These are phyloP conservation scores for Prunus davidiana DNA, from an alignment of 306 rosid genomes.

Conservation along the genomic window DNA sequence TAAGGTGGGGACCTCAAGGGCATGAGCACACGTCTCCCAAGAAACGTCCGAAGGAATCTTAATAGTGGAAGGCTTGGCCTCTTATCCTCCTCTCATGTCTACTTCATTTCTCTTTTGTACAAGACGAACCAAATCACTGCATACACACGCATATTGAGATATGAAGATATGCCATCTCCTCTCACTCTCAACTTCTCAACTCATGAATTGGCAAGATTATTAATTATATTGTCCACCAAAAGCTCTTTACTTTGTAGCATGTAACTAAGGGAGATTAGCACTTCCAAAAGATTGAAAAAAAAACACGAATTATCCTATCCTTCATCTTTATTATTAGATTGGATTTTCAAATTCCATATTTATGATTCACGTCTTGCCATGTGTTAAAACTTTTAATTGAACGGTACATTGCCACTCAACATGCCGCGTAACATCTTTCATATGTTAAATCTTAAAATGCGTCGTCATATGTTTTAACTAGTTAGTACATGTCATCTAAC, in stretches of 20 bases:
- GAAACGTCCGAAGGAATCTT: constrained; percentile 53
- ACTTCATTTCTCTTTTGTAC: constrained; percentile 31
- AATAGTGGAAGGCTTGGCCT: constrained; percentile 39
- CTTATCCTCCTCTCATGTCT: constrained; percentile 60
- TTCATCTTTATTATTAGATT: too few relatives aligned
- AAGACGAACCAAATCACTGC: background rate
- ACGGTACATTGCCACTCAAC: too few relatives aligned
- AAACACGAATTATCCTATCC: background rate
- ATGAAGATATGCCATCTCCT: background rate
- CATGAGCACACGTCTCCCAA: constrained; percentile 33
- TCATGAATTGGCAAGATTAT: background rate
- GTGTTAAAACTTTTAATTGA: too few relatives aligned
- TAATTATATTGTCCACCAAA: background rate
- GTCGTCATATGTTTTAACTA: too few relatives aligned
- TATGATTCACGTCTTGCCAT: too few relatives aligned
- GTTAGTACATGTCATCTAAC: too few relatives aligned
- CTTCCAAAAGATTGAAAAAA: background rate
- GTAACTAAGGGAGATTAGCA: background rate
- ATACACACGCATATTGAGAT: background rate
- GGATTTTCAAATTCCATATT: too few relatives aligned
- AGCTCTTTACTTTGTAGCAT: background rate
- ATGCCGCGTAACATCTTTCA: too few relatives aligned
- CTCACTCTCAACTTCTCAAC: background rate
- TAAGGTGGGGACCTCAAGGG: constrained; percentile 22
- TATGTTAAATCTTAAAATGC: too few relatives aligned